Evolutionary conservation across 768 basidiomycete genomes (phyloP).

Genomic region (Termitomyces sp.): DNA sequence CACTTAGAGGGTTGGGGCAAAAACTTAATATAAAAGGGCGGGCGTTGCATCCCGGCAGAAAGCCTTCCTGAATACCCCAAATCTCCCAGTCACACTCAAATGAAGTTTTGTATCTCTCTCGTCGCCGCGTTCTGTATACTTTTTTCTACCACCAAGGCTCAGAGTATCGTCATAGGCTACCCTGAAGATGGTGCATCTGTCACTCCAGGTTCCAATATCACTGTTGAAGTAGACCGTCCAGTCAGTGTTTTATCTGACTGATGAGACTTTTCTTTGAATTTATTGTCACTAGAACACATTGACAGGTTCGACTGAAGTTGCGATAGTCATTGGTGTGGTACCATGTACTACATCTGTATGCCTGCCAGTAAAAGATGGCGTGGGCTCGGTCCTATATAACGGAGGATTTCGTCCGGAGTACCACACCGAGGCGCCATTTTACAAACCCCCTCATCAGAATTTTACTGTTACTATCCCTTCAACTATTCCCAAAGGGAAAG

Average conservation of each 20-base stretch:
- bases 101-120: constrained; percentile 1
- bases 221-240: constrained; percentile 43
- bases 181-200: constrained; percentile 32
- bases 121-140: constrained; percentile 15
- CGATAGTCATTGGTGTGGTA: constrained; percentile 38
- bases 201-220: constrained; percentile 30
- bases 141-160: constrained; percentile 33
- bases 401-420: constrained; percentile 36
- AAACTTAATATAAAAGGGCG: background rate
- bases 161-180: constrained; percentile 32
- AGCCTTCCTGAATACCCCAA: background rate
- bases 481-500: constrained; percentile 21
- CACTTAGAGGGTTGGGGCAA: background rate
- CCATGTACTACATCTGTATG: constrained; percentile 27
- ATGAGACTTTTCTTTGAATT: background rate
- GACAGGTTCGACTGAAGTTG: constrained; percentile 37
- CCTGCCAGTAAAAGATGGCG: constrained; percentile 16
- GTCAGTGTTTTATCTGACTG: constrained; percentile 24
- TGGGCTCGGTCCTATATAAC: constrained; percentile 42
- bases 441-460: constrained; percentile 36
- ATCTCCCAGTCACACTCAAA: background rate
- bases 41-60: background rate
- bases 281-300: constrained; percentile 25
- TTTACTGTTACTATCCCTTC: constrained; percentile 37
- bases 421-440: constrained; percentile 11